Evolutionary conservation across 768 basidiomycete genomes (phyloP).

Genomic region (Strobilomyces confusus): DNA sequence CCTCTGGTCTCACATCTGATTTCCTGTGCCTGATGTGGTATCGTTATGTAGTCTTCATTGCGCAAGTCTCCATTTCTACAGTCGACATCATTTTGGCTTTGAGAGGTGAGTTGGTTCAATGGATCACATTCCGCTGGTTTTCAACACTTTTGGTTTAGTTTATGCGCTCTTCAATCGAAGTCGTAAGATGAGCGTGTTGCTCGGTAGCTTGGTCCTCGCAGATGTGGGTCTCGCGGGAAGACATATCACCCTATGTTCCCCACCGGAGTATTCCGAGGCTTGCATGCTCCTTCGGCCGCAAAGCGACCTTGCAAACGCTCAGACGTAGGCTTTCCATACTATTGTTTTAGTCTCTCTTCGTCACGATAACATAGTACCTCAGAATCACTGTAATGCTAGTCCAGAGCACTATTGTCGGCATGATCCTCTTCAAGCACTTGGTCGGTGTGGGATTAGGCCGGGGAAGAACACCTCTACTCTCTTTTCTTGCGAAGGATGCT

Average conservation of each 20-base stretch:
- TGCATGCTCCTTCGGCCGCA: slow-evolving; percentile 22
- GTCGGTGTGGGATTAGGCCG: slow-evolving; percentile 34
- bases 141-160: slow-evolving; percentile 4
- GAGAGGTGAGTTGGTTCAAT: slow-evolving; percentile 22
- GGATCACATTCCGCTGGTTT: neutral
- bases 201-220: slow-evolving; percentile 10
- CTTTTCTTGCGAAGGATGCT: slow-evolving; percentile 43
- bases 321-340: slow-evolving; percentile 17
- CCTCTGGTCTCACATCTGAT: slow-evolving; percentile 7
- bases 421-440: slow-evolving; percentile 37
- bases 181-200: slow-evolving; percentile 19
- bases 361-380: neutral
- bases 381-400: slow-evolving; percentile 22
- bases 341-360: neutral
- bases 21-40: slow-evolving; percentile 14
- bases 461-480: slow-evolving; percentile 39
- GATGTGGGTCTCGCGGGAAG: slow-evolving; percentile 15
- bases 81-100: slow-evolving; percentile 23
- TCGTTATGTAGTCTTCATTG: neutral
- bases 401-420: slow-evolving; percentile 38
- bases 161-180: slow-evolving; percentile 35
- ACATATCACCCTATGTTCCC: slow-evolving; percentile 19
- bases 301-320: neutral
- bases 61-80: slow-evolving; percentile 10
- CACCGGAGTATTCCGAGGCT: slow-evolving; percentile 9